Percentiles rank a stretch among this genome's conserved stretches.
Conservation (phyloP, 345 rosid species). For the Melaleuca alternifolia region DNA sequence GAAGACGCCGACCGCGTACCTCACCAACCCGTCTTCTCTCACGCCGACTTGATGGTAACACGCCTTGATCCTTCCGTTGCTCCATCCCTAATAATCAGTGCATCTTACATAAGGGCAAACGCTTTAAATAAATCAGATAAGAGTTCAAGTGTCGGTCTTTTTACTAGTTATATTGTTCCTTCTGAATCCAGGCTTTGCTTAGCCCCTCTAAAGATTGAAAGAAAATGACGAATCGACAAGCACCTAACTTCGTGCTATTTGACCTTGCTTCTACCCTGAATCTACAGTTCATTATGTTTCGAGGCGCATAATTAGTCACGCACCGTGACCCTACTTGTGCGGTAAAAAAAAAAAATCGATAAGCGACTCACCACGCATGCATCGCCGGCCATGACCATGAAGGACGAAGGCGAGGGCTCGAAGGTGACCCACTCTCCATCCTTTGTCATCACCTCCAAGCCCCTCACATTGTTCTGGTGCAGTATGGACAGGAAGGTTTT, state of each 20-base stretch:
- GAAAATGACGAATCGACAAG: too few species aligned
- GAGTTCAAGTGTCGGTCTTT: background rate
- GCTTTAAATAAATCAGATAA: background rate
- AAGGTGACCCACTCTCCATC: conserved; percentile 12
- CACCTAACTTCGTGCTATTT: background rate
- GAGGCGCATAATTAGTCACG: background rate
- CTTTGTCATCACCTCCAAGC: conserved; percentile 20
- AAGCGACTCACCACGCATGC: conserved; percentile 1
- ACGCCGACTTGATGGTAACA: conserved; percentile 4
- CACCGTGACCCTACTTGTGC: background rate
- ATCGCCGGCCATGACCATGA: conserved; percentile 18
- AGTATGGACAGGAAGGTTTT: conserved; percentile 14
- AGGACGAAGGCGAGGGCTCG: conserved; percentile 6
- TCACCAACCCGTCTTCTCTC: background rate
- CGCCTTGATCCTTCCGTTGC: conserved; percentile 8
- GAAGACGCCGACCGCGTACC: conserved; percentile 11
- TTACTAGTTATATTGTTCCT: background rate
- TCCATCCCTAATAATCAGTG: conserved; percentile 13
- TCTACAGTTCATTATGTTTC: background rate
- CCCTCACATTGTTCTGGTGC: conserved; percentile 17
- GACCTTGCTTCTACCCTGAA: background rate
- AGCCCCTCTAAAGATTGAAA: too few species aligned
- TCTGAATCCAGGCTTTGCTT: background rate
- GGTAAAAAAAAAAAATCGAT: background rate
- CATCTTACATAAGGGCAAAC: background rate